Evolutionary conservation across 1,284 basidiomycete species (phyloP), one percentile per base, ranked within the genome.

Genomic region (Moniliophthora roreri): DNA sequence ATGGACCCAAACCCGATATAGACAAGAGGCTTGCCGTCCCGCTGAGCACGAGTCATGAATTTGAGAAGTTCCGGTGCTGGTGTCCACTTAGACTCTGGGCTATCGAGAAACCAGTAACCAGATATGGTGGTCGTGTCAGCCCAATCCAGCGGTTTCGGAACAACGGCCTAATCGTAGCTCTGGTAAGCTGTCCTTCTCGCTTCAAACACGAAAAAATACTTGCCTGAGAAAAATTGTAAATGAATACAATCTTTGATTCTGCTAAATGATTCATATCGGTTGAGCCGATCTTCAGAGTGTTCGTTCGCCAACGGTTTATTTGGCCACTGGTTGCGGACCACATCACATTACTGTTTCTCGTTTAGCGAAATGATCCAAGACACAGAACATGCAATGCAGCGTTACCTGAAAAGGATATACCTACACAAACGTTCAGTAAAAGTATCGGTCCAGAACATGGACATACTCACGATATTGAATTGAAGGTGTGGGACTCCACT

Each of bases 1-100:
- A 90, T 89, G 38, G 80, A 82, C 3, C 84, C 83, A 58, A 85
- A 86, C 4, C 81, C 88, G 57, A 92, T 90, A 66, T 92, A 93
- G 4, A 91, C 89, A 26, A 92, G 70, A 0, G 84, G 74, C 61
- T 83, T 84, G 4, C 69, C 71, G 54, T 89, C 84, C n/a, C 64
- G 62, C 26, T 76, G 73, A 2, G 87, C 85, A 57, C 79, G 74
- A 9, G 65, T 62, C 66, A 89, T 82, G 64, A 81, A 90, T 8
- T 69, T 69, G 3, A 79, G 58, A 2, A 90, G 70, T 21, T 71
- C 74, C 23, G 72, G 60, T 0, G 85, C 79, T 9, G 85, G 79
- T 4, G 69, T 67, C 84, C 84, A 88, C 41, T 78, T 73, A 16
- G 73, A 69, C 53, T 87, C 83, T 1, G 79, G 79, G 61, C 81